Conservation (phyloP, 2,329 filamentous ascomycete species). For the Eutypella sp. region DNA sequence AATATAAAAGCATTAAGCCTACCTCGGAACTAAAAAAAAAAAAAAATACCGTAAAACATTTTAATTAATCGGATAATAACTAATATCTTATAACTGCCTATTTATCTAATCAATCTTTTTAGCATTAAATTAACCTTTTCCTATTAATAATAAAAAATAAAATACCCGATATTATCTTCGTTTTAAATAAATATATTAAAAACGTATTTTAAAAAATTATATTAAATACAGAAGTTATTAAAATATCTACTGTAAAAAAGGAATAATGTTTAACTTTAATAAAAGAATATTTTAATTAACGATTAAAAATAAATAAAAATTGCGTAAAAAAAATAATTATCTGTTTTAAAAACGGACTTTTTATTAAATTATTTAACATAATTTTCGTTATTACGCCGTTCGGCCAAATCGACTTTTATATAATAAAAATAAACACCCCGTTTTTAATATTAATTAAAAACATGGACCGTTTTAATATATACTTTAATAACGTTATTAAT, state of each 20-base stretch:
- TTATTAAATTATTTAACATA: background rate
- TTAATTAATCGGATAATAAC: background rate
- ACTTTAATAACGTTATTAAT: conserved; percentile 2
- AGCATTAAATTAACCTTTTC: background rate
- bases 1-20: conserved; percentile 1
- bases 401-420: background rate
- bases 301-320: background rate
- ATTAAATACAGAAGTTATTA: background rate
- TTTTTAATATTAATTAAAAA: conserved; percentile 2
- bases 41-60: background rate
- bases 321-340: background rate
- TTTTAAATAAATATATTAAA: background rate
- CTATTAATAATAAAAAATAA: background rate
- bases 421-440: conserved; percentile 1
- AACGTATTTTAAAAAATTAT: conserved; percentile 2
- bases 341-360: background rate
- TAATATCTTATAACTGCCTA: background rate
- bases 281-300: background rate
- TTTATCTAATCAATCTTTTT: background rate
- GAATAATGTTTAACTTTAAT: background rate
- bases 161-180: too few species aligned
- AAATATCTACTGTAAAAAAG: background rate
- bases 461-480: conserved; percentile 2
- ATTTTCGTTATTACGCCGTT: background rate
- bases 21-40: background rate